Evolutionary conservation across 1,284 basidiomycete genomes (phyloP).

Genomic region (Agroathelia rolfsii): DNA sequence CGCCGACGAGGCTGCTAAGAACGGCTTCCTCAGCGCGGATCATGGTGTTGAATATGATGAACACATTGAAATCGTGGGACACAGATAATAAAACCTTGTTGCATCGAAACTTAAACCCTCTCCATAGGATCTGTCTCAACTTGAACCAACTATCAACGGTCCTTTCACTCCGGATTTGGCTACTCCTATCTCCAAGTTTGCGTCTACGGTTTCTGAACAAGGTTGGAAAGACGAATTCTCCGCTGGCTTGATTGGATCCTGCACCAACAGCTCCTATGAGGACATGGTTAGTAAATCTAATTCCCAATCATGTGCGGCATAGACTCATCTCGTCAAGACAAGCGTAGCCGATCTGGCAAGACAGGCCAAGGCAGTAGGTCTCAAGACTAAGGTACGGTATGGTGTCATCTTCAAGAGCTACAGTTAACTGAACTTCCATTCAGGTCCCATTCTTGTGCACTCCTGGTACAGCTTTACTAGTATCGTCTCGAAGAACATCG

Average conservation of each 20-base stretch:
- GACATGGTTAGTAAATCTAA: too few relatives aligned
- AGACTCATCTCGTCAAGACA: too few relatives aligned
- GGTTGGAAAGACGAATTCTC: slow-evolving; percentile 95
- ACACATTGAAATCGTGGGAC: slow-evolving; percentile 81
- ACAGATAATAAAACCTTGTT: neutral
- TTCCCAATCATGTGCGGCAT: too few relatives aligned
- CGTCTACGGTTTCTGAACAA: slow-evolving; percentile 88
- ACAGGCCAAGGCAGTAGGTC: slow-evolving; percentile 80
- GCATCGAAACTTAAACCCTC: slow-evolving; percentile 1
- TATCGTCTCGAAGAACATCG: too few relatives aligned
- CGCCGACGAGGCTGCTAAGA: slow-evolving; percentile 85
- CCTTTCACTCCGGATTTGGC: slow-evolving; percentile 96
- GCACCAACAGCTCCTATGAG: slow-evolving; percentile 99
- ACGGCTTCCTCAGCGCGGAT: slow-evolving; percentile 89
- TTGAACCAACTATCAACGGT: slow-evolving; percentile 99
- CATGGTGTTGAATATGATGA: slow-evolving; percentile 90
- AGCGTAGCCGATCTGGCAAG: slow-evolving; percentile 85
- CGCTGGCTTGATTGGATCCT: slow-evolving; percentile 96
- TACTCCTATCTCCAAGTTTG: slow-evolving; percentile 94
- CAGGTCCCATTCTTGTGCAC: slow-evolving; percentile 93
- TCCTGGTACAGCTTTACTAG: too few relatives aligned
- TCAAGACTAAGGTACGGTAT: slow-evolving; percentile 57
- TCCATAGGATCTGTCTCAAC: slow-evolving; percentile 79
- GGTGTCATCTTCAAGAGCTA: slow-evolving; percentile 3
- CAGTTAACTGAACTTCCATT: slow-evolving; percentile 3